Conservation (phyloP, 176 grass and related monocot genomes). For the Oryza longistaminata region DNA sequence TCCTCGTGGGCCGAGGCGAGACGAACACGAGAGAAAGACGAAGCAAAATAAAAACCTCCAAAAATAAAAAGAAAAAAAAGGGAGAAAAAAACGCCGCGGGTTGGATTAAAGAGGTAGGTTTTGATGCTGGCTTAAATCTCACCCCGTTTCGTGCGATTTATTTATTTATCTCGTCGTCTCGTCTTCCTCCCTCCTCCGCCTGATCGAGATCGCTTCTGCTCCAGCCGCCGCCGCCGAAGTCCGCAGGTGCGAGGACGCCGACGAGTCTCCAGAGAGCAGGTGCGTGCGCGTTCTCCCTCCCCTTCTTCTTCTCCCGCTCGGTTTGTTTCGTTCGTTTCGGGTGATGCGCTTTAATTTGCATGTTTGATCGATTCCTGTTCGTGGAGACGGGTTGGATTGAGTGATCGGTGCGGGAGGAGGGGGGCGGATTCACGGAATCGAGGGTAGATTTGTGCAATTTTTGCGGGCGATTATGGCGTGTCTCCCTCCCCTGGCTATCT, state of each 20-base stretch:
- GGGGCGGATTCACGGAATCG: not conserved
- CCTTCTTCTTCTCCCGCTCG: not conserved
- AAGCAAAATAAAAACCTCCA: not conserved
- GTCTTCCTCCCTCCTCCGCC: not conserved
- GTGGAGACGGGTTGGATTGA: not conserved
- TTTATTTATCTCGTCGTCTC: not conserved
- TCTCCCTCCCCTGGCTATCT: not conserved
- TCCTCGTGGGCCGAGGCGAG: not conserved
- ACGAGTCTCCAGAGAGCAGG: not conserved
- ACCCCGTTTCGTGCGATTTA: not conserved
- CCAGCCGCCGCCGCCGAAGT: not conserved
- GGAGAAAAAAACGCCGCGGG: not conserved
- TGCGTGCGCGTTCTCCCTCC: slow-evolving; percentile 19
- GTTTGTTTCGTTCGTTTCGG: not conserved
- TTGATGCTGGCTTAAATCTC: slow-evolving; percentile 19
- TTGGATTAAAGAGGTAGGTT: slow-evolving; percentile 38
- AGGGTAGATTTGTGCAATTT: not conserved
- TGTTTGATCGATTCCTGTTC: not conserved
- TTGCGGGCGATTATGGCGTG: not conserved
- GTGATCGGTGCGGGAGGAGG: not conserved
- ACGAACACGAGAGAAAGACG: not conserved
- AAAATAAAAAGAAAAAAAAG: not conserved
- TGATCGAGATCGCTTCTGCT: not conserved
- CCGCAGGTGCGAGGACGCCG: not conserved
- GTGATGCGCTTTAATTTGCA: not conserved